phyloP scores from a whole-genome alignment of 108 stramenopile genomes.

The Aureococcus anophagefferens region DNA sequence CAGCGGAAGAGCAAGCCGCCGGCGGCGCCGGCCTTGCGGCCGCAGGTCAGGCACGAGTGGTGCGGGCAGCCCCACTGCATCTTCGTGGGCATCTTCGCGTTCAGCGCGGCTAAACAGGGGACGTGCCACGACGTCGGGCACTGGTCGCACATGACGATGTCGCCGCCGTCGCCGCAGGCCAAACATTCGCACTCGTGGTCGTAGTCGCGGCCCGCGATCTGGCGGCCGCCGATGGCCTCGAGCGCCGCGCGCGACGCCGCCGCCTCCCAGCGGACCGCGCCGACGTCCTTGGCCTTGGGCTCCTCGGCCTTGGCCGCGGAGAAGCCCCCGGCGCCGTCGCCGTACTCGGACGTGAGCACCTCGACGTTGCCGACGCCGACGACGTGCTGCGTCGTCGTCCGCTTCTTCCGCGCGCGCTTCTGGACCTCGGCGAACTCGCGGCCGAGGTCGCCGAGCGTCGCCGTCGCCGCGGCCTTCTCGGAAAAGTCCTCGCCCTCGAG shows the following conservation, averaged over 20 bases:
- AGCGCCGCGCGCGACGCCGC: not conserved
- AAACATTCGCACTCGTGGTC: slow-evolving; percentile 50
- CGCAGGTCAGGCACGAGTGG: slow-evolving; percentile 59
- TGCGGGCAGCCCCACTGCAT: slow-evolving; percentile 52
- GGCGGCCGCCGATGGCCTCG: not conserved
- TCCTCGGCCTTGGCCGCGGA: not conserved
- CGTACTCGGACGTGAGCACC: not conserved
- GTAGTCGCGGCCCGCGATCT: slow-evolving; percentile 24
- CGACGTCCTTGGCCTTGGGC: not conserved
- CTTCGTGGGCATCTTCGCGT: slow-evolving; percentile 21
- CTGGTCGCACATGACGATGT: slow-evolving; percentile 50
- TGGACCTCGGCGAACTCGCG: not conserved
- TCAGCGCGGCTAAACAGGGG: slow-evolving; percentile 26
- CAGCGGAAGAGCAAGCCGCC: slow-evolving; percentile 80
- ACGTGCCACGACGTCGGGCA: slow-evolving; percentile 51
- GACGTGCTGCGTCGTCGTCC: not conserved
- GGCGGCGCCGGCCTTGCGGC: slow-evolving; percentile 39
- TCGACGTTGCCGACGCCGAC: slow-evolving; percentile 6
- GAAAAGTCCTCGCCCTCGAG: not conserved
- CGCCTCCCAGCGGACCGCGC: not conserved
- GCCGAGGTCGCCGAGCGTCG: not conserved
- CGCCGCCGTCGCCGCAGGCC: slow-evolving; percentile 65
- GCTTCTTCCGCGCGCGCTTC: not conserved
- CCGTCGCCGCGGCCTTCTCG: not conserved
- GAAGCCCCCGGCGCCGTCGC: too few relatives aligned